phyloP scores from a whole-genome alignment of 2,329 filamentous ascomycete genomes.

The Acarospora socialis region DNA sequence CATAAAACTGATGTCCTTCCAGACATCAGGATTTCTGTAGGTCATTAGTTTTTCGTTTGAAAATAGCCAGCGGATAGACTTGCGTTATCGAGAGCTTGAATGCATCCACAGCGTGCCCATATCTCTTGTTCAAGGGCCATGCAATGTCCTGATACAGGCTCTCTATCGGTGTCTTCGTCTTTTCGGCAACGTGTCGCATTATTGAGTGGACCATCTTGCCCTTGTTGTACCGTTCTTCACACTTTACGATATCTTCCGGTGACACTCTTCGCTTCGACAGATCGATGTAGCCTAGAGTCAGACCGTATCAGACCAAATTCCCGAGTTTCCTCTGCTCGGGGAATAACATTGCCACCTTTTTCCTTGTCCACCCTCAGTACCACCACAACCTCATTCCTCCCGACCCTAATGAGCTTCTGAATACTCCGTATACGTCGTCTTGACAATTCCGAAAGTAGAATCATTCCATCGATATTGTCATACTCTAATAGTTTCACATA shows the following conservation, averaged over 20 bases:
- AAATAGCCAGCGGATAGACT: slow-evolving; percentile 19
- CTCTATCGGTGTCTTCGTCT: slow-evolving; percentile 89
- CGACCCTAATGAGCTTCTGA: slow-evolving; percentile 96
- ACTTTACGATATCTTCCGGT: slow-evolving; percentile 94
- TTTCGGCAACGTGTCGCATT: slow-evolving; percentile 97
- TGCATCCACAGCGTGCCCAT: slow-evolving; percentile 88
- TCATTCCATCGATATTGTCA: slow-evolving; percentile 99
- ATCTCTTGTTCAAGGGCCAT: slow-evolving; percentile 97
- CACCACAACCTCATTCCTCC: slow-evolving; percentile 95
- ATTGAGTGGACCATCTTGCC: slow-evolving; percentile 99
- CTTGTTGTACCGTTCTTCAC: slow-evolving; percentile 99
- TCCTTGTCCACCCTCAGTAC: slow-evolving; percentile 98
- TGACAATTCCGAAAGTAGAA: slow-evolving; percentile 91
- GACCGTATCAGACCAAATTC: neutral
- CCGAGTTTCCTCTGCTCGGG: neutral
- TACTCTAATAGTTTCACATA: slow-evolving; percentile 99
- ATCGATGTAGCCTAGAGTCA: slow-evolving; percentile 70
- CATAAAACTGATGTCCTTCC: slow-evolving; percentile 84
- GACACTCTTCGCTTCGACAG: slow-evolving; percentile 96
- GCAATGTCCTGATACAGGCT: slow-evolving; percentile 84
- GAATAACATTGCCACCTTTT: slow-evolving; percentile 48
- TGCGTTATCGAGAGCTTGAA: slow-evolving; percentile 99
- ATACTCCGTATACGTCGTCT: slow-evolving; percentile 97
- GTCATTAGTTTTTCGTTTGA: slow-evolving; percentile 2
- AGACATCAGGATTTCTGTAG: slow-evolving; percentile 76